Evolutionary conservation across 2,329 filamentous ascomycete species (phyloP).

Genomic region (Cadophora gregata): DNA sequence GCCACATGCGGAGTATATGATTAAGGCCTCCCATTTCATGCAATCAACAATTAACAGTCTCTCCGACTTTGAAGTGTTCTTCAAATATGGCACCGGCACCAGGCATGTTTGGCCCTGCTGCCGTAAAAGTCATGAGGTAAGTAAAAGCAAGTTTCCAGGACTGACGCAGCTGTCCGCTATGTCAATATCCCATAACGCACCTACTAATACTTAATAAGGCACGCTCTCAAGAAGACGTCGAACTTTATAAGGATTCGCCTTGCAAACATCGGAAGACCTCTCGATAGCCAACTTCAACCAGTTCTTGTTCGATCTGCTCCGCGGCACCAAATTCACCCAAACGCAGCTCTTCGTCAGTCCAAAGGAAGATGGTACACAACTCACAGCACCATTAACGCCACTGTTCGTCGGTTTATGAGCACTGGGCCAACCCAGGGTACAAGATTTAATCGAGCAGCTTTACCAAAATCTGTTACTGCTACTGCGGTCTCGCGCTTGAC

Average conservation of each 20-base stretch:
- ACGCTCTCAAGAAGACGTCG: slow-evolving; percentile 54
- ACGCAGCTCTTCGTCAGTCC: slow-evolving; percentile 66
- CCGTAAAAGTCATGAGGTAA: slow-evolving; percentile 43
- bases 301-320: slow-evolving; percentile 61
- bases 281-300: slow-evolving; percentile 60
- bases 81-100: slow-evolving; percentile 42
- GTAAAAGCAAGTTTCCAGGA: slow-evolving; percentile 16
- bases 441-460: slow-evolving; percentile 56
- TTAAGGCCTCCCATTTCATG: neutral
- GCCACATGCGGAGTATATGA: slow-evolving; percentile 15
- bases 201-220: slow-evolving; percentile 44
- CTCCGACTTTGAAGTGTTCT: neutral
- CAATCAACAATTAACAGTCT: neutral
- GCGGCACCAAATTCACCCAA: slow-evolving; percentile 61
- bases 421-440: slow-evolving; percentile 41
- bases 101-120: slow-evolving; percentile 44
- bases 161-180: neutral
- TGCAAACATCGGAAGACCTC: slow-evolving; percentile 49
- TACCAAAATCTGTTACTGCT: slow-evolving; percentile 61
- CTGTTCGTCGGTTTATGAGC: slow-evolving; percentile 49
- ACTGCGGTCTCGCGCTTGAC: slow-evolving; percentile 67
- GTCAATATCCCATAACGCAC: neutral
- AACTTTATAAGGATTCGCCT: slow-evolving; percentile 53
- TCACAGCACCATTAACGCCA: slow-evolving; percentile 57
- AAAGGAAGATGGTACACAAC: slow-evolving; percentile 70